A percentile compares a stretch with the other conserved stretches of the same genome.
Conservation (phyloP, 257 asterid species). For the Rehmannia glutinosa region DNA sequence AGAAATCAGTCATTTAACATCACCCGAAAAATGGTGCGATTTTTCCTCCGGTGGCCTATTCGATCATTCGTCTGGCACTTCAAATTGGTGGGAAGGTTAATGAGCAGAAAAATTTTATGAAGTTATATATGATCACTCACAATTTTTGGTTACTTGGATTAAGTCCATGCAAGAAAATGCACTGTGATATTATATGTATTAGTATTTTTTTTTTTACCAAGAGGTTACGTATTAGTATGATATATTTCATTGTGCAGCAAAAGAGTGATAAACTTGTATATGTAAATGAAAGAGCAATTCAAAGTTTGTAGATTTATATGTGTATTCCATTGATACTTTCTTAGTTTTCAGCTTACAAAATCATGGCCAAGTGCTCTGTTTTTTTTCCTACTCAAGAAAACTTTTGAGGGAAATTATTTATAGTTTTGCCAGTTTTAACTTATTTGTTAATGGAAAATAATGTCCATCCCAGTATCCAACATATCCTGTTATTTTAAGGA, state of each 20-base stretch:
- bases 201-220: too few species aligned
- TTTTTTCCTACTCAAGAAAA: background rate
- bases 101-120: background rate
- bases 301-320: background rate
- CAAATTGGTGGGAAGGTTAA: conserved; percentile 45
- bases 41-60: conserved; percentile 21
- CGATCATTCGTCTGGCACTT: conserved; percentile 21
- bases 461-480: conserved; percentile 1
- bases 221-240: too few species aligned
- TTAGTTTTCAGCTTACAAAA: too few species aligned
- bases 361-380: too few species aligned
- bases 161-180: conserved; percentile 1
- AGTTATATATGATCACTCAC: background rate
- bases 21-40: conserved; percentile 30
- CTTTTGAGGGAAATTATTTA: too few species aligned
- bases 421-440: conserved; percentile 10
- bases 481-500: background rate
- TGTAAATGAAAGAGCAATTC: background rate
- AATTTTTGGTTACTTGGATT: background rate
- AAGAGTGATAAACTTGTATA: background rate
- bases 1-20: conserved; percentile 23
- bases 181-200: too few species aligned
- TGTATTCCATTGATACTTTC: background rate
- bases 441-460: background rate
- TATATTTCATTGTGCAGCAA: background rate